Percentiles rank a stretch among this genome's conserved stretches.
These are phyloP conservation scores for Rhododendron ferrugineum DNA, from an alignment of 148 eudicot genomes.

Conservation along the genomic window DNA sequence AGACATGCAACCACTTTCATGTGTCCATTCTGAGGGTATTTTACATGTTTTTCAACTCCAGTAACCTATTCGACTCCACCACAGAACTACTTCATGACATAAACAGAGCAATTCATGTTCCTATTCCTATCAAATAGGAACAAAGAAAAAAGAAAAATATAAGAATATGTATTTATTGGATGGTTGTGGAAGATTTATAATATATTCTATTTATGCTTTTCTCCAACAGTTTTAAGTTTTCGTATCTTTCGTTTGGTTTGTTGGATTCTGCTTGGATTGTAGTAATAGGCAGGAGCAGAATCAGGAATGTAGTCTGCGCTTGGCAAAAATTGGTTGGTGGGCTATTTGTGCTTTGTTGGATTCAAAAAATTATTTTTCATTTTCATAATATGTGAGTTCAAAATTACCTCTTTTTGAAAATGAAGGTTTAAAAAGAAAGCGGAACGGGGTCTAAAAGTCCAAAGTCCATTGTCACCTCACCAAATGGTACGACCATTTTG, in stretches of 20 bases:
- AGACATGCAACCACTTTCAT: constrained; percentile 25
- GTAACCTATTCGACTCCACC: constrained; percentile 25
- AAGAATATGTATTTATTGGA: neutral
- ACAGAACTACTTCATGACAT: constrained; percentile 30
- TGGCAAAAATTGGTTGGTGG: too few relatives aligned
- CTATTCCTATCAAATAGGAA: constrained; percentile 24
- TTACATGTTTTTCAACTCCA: constrained; percentile 42
- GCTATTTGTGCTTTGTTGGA: too few relatives aligned
- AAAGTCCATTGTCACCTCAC: too few relatives aligned
- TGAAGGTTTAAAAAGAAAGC: too few relatives aligned
- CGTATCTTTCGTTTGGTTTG: neutral
- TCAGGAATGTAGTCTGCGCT: too few relatives aligned
- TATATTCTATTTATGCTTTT: neutral
- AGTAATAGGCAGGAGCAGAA: too few relatives aligned
- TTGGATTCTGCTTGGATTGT: neutral
- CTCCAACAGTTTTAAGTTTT: neutral
- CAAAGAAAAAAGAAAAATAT: neutral
- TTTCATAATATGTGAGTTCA: too few relatives aligned
- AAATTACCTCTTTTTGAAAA: too few relatives aligned
- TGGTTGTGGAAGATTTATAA: neutral
- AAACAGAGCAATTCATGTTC: constrained; percentile 30
- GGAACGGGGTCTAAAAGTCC: too few relatives aligned
- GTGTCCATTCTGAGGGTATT: constrained; percentile 30
- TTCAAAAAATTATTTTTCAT: too few relatives aligned
- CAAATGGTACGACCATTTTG: too few relatives aligned